Percentiles rank a stretch among this genome's conserved stretches.
Evolutionary conservation across 805 yeast species (phyloP).

Genomic region (Saturnispora serradocipensis): DNA sequence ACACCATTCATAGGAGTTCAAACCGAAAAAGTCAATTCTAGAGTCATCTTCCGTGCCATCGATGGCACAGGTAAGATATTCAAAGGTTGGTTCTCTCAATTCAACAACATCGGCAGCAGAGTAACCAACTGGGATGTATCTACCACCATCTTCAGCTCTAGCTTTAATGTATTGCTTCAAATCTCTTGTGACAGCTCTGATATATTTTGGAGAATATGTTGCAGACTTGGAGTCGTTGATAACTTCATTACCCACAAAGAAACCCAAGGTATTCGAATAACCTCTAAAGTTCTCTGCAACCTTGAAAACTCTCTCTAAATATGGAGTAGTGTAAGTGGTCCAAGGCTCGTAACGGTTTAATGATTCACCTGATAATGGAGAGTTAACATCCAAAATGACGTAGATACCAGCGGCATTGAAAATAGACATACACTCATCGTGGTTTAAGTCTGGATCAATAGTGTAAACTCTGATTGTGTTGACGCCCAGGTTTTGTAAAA

Average conservation of each 20-base stretch:
- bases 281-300: slow-evolving; percentile 76
- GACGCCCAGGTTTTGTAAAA: slow-evolving; percentile 65
- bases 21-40: slow-evolving; percentile 83
- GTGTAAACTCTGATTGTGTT: slow-evolving; percentile 83
- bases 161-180: slow-evolving; percentile 67
- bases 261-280: slow-evolving; percentile 80
- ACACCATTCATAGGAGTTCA: slow-evolving; percentile 96
- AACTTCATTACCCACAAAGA: slow-evolving; percentile 87
- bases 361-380: slow-evolving; percentile 58
- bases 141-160: slow-evolving; percentile 35
- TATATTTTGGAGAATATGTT: slow-evolving; percentile 57
- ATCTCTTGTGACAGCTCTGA: slow-evolving; percentile 89
- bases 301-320: slow-evolving; percentile 72
- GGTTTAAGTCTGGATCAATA: slow-evolving; percentile 73
- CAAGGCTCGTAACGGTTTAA: slow-evolving; percentile 64
- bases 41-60: slow-evolving; percentile 52
- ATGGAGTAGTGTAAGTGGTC: slow-evolving; percentile 59
- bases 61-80: slow-evolving; percentile 73
- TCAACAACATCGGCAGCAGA: slow-evolving; percentile 81
- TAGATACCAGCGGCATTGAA: slow-evolving; percentile 89
- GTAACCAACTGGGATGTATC: slow-evolving; percentile 90
- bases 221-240: slow-evolving; percentile 70
- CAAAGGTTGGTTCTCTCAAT: slow-evolving; percentile 64
- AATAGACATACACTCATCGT: slow-evolving; percentile 86
- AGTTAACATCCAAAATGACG: slow-evolving; percentile 75